Evolutionary conservation across 1,284 basidiomycete species (phyloP), one percentile per base, ranked within the genome.

Genomic region (Pisolithus thermaeus): DNA sequence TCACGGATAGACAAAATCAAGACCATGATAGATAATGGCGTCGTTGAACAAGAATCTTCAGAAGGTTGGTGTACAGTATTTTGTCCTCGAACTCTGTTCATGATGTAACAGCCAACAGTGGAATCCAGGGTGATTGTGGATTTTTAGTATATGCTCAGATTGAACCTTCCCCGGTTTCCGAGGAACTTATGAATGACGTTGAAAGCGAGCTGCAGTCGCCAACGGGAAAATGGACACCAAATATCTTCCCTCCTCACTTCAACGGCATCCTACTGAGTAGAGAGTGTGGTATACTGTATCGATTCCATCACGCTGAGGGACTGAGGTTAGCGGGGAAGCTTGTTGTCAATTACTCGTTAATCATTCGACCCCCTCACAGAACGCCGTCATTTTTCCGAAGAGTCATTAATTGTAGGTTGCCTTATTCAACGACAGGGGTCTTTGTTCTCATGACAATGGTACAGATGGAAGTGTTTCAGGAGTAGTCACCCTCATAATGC

Each of bases 281-380:
- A 60, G 78, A 87, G 59, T 95, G 92, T 60, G 92, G 88, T 1
- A 70, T 92, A 30, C 66, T 89, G 37, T 80, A 84, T 45, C 82
- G 84, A 54, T 63, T 91, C 4, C 76, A 76, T 23, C 75, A 83
- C 28, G 81, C 83, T 0, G 75, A 80, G 42, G 90, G 90, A 0
- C 64, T 92, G 49, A 79, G 84, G 83, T 83, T 7, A 27, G 39
- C 6, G 20, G 8, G 44, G 38, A 46, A 43, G 28, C n/a, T 50
- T 46, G 22, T 28, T 48, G 27, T 32, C 32, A 25, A 49, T 23
- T 39, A 11, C 49, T 54, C 18, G 52, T 58, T n/a, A 28, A 50
- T 45, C 23, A 46, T 32, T 23, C 18, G 18, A 12, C 8, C 7
- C 22, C 27, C 52, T 8, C 39, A 12, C 54, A 78, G 84, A 41